A percentile compares a stretch with the other conserved stretches of the same genome.
Evolutionary conservation across 1,139 yeast species (phyloP).

Genomic region (Yamadazyma dendronema): DNA sequence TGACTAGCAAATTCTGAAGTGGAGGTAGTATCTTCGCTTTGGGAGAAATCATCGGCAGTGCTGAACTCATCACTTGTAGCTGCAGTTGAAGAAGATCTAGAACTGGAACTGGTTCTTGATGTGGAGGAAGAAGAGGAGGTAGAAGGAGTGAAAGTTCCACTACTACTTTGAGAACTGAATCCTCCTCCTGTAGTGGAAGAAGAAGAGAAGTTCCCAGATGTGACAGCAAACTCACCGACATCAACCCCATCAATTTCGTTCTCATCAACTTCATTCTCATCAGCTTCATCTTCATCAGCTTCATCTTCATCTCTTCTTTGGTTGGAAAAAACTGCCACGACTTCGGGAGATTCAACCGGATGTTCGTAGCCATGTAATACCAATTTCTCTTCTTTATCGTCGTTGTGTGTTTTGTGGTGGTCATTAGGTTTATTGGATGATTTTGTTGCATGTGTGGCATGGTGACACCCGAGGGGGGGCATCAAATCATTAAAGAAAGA

Average conservation of each 20-base stretch:
- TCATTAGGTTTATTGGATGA: too few species aligned
- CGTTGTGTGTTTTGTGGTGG: too few species aligned
- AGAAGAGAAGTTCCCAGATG: background rate
- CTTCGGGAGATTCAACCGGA: background rate
- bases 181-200: background rate
- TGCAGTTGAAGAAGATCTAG: background rate
- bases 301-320: background rate
- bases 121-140: background rate
- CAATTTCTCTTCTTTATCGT: conserved; percentile 4
- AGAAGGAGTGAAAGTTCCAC: too few species aligned
- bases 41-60: background rate
- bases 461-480: too few species aligned
- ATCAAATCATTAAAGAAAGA: too few species aligned
- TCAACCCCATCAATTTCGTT: background rate
- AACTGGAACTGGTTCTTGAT: background rate
- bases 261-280: conserved; percentile 4
- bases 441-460: too few species aligned
- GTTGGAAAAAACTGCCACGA: background rate
- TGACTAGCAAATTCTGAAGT: background rate
- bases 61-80: background rate
- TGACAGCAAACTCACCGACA: too few species aligned
- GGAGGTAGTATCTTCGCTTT: background rate
- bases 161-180: background rate
- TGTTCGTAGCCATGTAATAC: too few species aligned
- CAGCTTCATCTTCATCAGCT: conserved; percentile 7